These are phyloP conservation scores for Podospora bellae-mahoneyi DNA, from an alignment of 495 filamentous ascomycete species.

Conservation along the genomic window DNA sequence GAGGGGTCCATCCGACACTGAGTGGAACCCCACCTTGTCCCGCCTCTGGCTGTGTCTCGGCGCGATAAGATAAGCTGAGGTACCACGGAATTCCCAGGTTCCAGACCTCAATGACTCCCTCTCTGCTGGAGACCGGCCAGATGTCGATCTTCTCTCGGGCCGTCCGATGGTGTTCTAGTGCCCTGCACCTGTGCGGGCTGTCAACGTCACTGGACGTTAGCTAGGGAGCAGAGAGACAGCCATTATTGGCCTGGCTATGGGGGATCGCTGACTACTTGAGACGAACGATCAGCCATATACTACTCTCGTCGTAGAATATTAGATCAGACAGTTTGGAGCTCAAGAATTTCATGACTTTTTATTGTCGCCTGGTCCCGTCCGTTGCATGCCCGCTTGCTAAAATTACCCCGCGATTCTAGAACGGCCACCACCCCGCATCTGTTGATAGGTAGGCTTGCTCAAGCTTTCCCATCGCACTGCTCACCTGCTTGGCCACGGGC, in stretches of 20 bases:
- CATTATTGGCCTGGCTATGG: not conserved
- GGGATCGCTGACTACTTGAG: no score
- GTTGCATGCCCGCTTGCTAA: not conserved
- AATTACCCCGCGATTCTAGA: conserved; percentile 8
- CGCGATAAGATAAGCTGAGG: conserved; percentile 19
- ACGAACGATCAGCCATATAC: no score
- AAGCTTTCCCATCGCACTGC: not conserved
- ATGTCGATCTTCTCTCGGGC: not conserved
- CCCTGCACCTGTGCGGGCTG: not conserved
- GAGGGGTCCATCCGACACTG: not conserved
- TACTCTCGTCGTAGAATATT: not conserved
- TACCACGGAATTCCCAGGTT: not conserved
- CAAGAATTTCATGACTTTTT: not conserved
- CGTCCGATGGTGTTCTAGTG: not conserved
- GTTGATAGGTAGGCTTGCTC: not conserved
- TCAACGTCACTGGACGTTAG: conserved; percentile 4
- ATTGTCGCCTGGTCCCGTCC: not conserved
- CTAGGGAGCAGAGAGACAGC: not conserved
- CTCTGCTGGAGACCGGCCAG: no score
- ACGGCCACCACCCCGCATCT: conserved; percentile 2
- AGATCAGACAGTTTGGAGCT: not conserved
- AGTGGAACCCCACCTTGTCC: no score
- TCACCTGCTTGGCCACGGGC: not conserved
- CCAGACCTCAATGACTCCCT: not conserved
- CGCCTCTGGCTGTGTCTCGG: not conserved